phyloP scores from a whole-genome alignment of 176 grass and related monocot species.

The Eleusine coracana region DNA sequence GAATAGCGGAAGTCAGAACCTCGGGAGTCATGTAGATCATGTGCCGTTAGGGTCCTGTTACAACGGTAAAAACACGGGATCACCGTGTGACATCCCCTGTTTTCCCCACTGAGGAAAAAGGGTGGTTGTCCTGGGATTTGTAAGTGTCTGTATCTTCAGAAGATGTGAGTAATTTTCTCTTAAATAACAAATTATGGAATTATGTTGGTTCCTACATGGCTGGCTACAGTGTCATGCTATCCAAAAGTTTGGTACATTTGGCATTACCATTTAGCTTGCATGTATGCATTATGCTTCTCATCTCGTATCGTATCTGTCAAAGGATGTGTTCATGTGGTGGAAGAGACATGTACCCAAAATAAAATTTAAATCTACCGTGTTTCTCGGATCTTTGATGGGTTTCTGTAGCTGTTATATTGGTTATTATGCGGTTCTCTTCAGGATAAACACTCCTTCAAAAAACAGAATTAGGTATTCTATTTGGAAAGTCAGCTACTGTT shows the following conservation, averaged over 20 bases:
- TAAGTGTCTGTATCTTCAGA: background rate
- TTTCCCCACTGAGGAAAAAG: no score
- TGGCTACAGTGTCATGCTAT: no score
- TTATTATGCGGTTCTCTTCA: background rate
- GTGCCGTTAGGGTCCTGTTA: background rate
- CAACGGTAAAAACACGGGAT: background rate
- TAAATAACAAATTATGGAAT: background rate
- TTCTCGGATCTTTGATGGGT: slow-evolving; percentile 9
- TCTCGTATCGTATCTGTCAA: background rate
- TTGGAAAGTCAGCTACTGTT: background rate
- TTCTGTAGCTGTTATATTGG: background rate
- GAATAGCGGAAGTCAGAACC: background rate
- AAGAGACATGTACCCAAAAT: background rate
- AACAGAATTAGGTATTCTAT: background rate
- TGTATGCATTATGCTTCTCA: background rate
- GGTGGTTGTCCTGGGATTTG: background rate
- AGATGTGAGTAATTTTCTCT: background rate
- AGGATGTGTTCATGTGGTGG: background rate
- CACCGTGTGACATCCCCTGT: background rate
- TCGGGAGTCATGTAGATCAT: background rate
- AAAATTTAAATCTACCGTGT: background rate
- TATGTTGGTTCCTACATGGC: background rate
- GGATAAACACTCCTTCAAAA: background rate
- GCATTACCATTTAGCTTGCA: background rate
- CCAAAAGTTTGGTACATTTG: no score